A percentile compares a stretch with the other conserved stretches of the same genome.
Evolutionary conservation across 108 stramenopile species (phyloP).

Genomic region (Hondaea fermentalgiana): DNA sequence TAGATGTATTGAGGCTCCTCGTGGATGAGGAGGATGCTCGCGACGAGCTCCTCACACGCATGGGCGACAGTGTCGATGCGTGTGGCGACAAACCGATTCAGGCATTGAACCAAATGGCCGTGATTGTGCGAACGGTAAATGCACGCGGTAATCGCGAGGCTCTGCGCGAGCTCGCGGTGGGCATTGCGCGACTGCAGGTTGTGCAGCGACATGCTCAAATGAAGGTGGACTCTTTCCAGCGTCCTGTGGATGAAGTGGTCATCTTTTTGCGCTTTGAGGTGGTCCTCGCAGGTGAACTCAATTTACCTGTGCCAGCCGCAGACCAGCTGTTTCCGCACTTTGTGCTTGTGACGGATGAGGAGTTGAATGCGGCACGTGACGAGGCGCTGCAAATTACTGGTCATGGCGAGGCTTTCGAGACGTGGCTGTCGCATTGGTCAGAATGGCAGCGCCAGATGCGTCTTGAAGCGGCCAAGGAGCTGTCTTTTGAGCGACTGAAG

Average conservation of each 20-base stretch:
- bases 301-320: not conserved
- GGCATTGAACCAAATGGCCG: not conserved
- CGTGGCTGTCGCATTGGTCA: not conserved
- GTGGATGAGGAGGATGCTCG: not conserved
- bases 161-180: not conserved
- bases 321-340: not conserved
- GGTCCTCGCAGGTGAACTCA: not conserved
- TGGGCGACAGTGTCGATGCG: conserved; percentile 1
- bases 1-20: not conserved
- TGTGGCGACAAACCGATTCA: conserved; percentile 11
- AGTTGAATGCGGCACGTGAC: not conserved
- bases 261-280: conserved; percentile 9
- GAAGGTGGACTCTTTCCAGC: not conserved
- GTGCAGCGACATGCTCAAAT: not conserved
- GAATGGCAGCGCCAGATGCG: conserved; percentile 17
- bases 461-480: not conserved
- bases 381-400: not conserved
- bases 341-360: not conserved
- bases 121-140: not conserved
- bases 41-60: not conserved
- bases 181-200: not conserved
- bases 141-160: not conserved
- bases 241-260: not conserved
- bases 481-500: not conserved
- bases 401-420: not conserved